phyloP scores from a whole-genome alignment of 805 yeast genomes.

The Schizosaccharomyces japonicus region DNA sequence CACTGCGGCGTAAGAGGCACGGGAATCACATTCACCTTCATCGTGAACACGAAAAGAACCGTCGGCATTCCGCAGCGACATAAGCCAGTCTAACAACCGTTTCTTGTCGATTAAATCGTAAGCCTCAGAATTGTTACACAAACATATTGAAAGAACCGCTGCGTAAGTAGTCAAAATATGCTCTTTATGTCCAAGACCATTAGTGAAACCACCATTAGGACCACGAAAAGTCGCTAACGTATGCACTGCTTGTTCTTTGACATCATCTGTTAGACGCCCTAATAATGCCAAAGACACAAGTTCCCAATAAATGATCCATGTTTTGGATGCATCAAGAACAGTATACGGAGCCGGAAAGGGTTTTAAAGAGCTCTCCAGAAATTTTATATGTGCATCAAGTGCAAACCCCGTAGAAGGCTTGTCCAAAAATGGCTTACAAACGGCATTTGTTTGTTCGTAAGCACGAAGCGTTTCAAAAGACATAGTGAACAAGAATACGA shows the following conservation, averaged over 20 bases:
- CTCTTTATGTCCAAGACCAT: constrained; percentile 60
- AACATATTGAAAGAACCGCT: constrained; percentile 35
- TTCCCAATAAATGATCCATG: constrained; percentile 81
- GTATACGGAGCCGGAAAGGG: constrained; percentile 28
- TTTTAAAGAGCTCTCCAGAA: neutral
- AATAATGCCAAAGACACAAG: constrained; percentile 29
- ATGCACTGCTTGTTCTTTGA: neutral
- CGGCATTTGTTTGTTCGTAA: too few species aligned
- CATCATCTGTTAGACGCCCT: constrained; percentile 14
- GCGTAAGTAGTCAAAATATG: constrained; percentile 78
- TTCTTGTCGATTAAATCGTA: constrained; percentile 25
- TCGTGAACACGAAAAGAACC: constrained; percentile 60
- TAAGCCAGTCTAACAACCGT: constrained; percentile 37
- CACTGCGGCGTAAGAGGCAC: constrained; percentile 77
- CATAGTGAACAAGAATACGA: too few species aligned
- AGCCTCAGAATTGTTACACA: constrained; percentile 20
- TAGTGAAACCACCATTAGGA: constrained; percentile 50
- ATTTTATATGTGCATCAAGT: neutral
- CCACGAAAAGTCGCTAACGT: constrained; percentile 9
- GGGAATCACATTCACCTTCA: constrained; percentile 56
- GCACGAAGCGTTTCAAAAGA: too few species aligned
- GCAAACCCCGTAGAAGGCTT: too few species aligned
- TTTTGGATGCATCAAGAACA: constrained; percentile 64
- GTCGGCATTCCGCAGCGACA: constrained; percentile 34
- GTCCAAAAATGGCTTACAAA: too few species aligned